Base-by-base conservation (phyloP, 2,329 filamentous ascomycete genomes). In the Xylaria polymorpha region DNA sequence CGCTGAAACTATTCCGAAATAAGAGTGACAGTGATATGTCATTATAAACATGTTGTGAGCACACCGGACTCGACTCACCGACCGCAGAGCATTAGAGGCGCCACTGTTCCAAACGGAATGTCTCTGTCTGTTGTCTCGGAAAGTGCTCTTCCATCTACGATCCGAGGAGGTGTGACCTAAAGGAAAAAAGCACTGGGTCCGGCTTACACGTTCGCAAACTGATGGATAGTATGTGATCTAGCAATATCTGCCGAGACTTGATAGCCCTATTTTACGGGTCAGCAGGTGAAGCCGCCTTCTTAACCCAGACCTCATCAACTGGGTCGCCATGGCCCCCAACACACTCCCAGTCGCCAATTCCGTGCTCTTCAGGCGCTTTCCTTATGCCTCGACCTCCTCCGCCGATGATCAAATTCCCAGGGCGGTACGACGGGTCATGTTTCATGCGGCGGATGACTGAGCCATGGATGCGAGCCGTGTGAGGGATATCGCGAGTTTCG, bases 341-440 rank as follows among this genome's bases (percentile, higher is more conserved):
- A 62, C 91, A 87, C 4, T 86, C 83, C 93, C 93, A 95, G 15
- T 92, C 86, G 0, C 92, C 93, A 61, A 90, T 93, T 0, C 91
- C 92, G 67, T 86, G 80, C 35, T 88, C 80, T 7, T 84, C 75
- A 0, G 91, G 89, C 1, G 92, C 92, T 9, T 74, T 81, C 32
- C 87, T 84, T 1, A 89, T 83, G 0, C 92, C 93, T 37, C 92
- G 83, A 0, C 93, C 93, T 18, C 93, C 93, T 0, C 93, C 93
- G 0, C 93, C 93, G 2, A 94, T 80, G 69, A 96, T 94, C 62
- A 96, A 78, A 70, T 96, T 96, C 0, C 93, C 93, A 0, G 93
- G 93, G 0, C 93, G 85, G 75, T 95, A 96, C 0, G 74, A 82
- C 1, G 83, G 77, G 68, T 94, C 86, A 8, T 82, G 79, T 56